These are phyloP conservation scores for Amanita muscaria DNA, from an alignment of 768 basidiomycete species.

Conservation along the genomic window DNA sequence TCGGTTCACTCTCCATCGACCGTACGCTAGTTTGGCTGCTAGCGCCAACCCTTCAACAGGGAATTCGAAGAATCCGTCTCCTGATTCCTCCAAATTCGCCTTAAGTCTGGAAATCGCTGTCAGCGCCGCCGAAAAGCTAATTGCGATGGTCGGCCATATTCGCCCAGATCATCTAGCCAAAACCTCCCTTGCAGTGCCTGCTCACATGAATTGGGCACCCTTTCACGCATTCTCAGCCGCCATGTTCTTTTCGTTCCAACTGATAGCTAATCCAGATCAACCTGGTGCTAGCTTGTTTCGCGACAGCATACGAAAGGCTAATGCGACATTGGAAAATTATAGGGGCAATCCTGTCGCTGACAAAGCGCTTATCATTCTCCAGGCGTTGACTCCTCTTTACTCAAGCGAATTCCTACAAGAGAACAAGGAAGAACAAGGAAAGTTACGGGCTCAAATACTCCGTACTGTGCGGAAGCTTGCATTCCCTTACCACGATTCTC, in stretches of 20 bases:
- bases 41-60: conserved; percentile 17
- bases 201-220: conserved; percentile 78
- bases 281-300: conserved; percentile 73
- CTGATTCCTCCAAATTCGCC: conserved; percentile 36
- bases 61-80: conserved; percentile 19
- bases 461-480: conserved; percentile 66
- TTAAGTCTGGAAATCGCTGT: conserved; percentile 69
- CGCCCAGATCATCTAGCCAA: conserved; percentile 70
- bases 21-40: conserved; percentile 45
- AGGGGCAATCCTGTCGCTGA: conserved; percentile 62
- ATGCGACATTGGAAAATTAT: conserved; percentile 55
- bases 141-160: conserved; percentile 68
- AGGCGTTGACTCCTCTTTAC: conserved; percentile 67
- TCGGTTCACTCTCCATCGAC: conserved; percentile 77
- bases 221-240: conserved; percentile 81
- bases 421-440: conserved; percentile 42
- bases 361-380: conserved; percentile 64
- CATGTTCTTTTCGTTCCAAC: conserved; percentile 89
- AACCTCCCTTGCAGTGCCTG: conserved; percentile 61
- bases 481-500: conserved; percentile 68
- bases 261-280: conserved; percentile 73
- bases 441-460: conserved; percentile 51
- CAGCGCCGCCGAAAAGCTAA: conserved; percentile 67
- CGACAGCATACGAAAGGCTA: conserved; percentile 62
- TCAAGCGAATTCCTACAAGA: conserved; percentile 49